Evolutionary conservation across 2,329 filamentous ascomycete genomes (phyloP).

Genomic region (Cladorrhinum sp.): DNA sequence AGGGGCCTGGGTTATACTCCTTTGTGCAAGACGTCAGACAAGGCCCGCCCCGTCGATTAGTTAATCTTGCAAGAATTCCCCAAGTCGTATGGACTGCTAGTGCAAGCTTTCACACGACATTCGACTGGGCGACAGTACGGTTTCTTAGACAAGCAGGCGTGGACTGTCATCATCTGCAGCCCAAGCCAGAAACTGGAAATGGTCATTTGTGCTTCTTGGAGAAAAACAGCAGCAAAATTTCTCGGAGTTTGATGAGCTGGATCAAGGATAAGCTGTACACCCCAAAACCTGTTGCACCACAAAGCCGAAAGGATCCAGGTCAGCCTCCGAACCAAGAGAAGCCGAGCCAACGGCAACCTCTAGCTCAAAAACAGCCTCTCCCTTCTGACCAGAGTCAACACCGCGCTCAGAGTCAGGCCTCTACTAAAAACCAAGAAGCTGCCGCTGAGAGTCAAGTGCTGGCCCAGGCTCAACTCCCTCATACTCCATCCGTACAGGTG

Average conservation of each 20-base stretch:
- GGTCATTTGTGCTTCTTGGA: slow-evolving; percentile 55
- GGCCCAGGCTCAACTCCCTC: too few species aligned
- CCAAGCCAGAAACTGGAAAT: slow-evolving; percentile 51
- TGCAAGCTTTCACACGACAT: slow-evolving; percentile 51
- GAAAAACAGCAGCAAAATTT: slow-evolving; percentile 47
- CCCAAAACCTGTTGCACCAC: too few species aligned
- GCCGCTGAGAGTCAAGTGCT: too few species aligned
- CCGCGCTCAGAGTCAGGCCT: background rate
- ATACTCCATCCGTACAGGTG: too few species aligned
- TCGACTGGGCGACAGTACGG: slow-evolving; percentile 52
- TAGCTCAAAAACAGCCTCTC: background rate
- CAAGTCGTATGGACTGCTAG: slow-evolving; percentile 50
- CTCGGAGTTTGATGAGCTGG: slow-evolving; percentile 17
- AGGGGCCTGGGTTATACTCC: slow-evolving; percentile 11
- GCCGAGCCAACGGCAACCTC: background rate
- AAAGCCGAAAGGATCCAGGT: background rate
- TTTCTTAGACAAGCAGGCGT: slow-evolving; percentile 54
- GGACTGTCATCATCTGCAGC: slow-evolving; percentile 40
- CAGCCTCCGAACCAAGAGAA: background rate
- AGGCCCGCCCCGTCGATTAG: slow-evolving; percentile 37
- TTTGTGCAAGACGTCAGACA: slow-evolving; percentile 17
- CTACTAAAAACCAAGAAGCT: too few species aligned
- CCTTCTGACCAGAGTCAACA: too few species aligned
- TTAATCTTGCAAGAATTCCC: slow-evolving; percentile 46
- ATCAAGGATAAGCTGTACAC: background rate